A percentile compares a stretch with the other conserved stretches of the same genome.
phyloP scores from a whole-genome alignment of 345 rosid species.

The Sisymbrium altissimum region DNA sequence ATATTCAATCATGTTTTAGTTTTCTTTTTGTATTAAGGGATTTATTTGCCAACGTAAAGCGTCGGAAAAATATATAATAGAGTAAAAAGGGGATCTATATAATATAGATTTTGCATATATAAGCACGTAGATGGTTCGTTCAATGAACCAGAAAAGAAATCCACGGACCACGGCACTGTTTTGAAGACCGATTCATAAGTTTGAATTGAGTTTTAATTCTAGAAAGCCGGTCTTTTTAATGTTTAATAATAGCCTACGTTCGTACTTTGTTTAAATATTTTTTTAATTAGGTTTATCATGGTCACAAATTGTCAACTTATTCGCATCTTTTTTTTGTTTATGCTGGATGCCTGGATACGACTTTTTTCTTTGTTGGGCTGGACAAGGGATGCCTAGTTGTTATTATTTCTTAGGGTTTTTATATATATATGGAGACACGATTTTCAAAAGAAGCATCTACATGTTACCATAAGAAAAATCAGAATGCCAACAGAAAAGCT shows the following conservation, averaged over 20 bases:
- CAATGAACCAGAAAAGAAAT: not conserved
- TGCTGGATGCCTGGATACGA: not conserved
- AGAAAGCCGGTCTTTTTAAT: not conserved
- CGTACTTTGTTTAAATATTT: not conserved
- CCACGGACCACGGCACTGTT: constrained; percentile 10
- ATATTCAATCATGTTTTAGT: no score
- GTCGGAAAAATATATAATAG: no score
- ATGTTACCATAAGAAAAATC: not conserved
- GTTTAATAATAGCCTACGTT: not conserved
- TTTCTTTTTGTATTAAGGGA: no score
- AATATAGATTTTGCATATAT: not conserved
- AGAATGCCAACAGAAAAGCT: not conserved
- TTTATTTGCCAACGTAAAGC: no score
- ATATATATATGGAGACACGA: not conserved
- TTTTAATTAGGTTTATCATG: not conserved
- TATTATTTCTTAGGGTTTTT: not conserved
- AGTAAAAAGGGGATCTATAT: no score
- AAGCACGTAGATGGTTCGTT: not conserved
- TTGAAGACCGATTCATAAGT: constrained; percentile 14
- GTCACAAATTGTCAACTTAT: constrained; percentile 6
- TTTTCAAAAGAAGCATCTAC: not conserved
- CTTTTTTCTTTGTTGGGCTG: not conserved
- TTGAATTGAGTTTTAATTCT: constrained; percentile 4
- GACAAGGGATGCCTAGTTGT: constrained; percentile 2
- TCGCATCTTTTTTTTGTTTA: not conserved